Base-by-base conservation (phyloP, 768 basidiomycete genomes). In the Steccherinum ochraceum region DNA sequence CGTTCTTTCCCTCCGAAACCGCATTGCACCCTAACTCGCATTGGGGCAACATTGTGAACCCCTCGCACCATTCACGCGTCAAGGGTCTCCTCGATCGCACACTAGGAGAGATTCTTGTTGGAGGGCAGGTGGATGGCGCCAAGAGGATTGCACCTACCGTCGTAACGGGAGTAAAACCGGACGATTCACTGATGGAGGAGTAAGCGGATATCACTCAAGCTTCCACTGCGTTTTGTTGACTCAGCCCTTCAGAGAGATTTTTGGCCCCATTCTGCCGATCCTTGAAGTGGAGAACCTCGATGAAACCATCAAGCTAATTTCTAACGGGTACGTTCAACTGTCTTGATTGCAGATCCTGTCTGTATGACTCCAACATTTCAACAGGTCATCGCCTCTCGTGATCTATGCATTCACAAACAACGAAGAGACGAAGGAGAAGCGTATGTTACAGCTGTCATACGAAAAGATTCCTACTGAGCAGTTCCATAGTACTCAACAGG, bases 241-340 rank as follows among this genome's bases (percentile, higher is more conserved):
- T 35, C 30, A 35, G 7, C 16, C 11, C 18, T 30, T 4, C 55
- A 87, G 86, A 54, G 88, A 89, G 62, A 61, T 89, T 1, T 90
- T 90, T 54, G 88, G 86, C 0, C 88, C 88, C 0, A 62, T 89
- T 16, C 57, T 89, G 12, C 79, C 86, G 1, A 70, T 90, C 44
- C 58, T 88, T 10, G 69, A 79, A 1, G 74, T 88, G 0, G 76
- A 80, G 24, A 68, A 62, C 49, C 47, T 84, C 11, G 71, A 79
- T 2, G 77, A 78, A 21, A 85, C 80, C 0, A 67, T 86, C 27
- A 68, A 71, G 1, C 80, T 79, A 57, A 63, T 87, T 39, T 11
- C 13, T 11, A 39, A 49, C 13, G 19, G 53, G 54, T 55, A 40
- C 16, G 27, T 43, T 19, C 12, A 5, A n/a, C n/a, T n/a, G n/a